Percentiles rank a stretch among this genome's conserved stretches.
Evolutionary conservation across 768 basidiomycete genomes (phyloP).

Genomic region (Phanerochaete sordida): DNA sequence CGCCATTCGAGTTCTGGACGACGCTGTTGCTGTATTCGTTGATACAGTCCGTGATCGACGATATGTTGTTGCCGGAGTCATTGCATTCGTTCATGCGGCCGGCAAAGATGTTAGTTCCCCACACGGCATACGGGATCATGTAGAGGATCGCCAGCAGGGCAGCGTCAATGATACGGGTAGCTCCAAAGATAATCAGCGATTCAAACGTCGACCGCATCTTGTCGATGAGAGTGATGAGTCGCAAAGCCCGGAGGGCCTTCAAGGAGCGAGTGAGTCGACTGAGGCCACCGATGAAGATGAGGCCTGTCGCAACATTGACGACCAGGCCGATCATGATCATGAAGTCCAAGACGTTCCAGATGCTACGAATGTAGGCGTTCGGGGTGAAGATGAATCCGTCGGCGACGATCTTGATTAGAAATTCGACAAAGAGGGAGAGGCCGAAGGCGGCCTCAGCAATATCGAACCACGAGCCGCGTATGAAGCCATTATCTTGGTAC

Average conservation of each 20-base stretch:
- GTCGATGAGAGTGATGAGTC: slow-evolving; percentile 86
- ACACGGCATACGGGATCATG: slow-evolving; percentile 89
- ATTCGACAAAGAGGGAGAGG: slow-evolving; percentile 71
- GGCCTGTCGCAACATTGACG: slow-evolving; percentile 65
- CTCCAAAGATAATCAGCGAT: slow-evolving; percentile 83
- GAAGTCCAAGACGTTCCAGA: slow-evolving; percentile 92
- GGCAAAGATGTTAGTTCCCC: slow-evolving; percentile 91
- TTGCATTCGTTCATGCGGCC: slow-evolving; percentile 86
- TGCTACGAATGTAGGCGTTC: slow-evolving; percentile 85
- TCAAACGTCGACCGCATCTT: slow-evolving; percentile 86
- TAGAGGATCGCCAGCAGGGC: slow-evolving; percentile 86
- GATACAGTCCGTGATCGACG: slow-evolving; percentile 62
- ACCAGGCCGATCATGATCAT: slow-evolving; percentile 76
- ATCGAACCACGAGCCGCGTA: slow-evolving; percentile 85
- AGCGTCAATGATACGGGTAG: slow-evolving; percentile 81
- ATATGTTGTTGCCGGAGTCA: slow-evolving; percentile 50
- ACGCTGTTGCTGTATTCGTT: slow-evolving; percentile 71
- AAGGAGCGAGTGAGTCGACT: slow-evolving; percentile 80
- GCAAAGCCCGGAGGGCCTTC: slow-evolving; percentile 84
- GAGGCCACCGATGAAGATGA: slow-evolving; percentile 75
- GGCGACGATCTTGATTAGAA: slow-evolving; percentile 85
- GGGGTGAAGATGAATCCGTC: slow-evolving; percentile 91
- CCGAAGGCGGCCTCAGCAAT: slow-evolving; percentile 74
- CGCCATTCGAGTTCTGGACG: slow-evolving; percentile 32
- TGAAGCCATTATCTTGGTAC: slow-evolving; percentile 52